Base-by-base conservation (phyloP, 2,329 filamentous ascomycete genomes). In the Talaromyces verruculosus region DNA sequence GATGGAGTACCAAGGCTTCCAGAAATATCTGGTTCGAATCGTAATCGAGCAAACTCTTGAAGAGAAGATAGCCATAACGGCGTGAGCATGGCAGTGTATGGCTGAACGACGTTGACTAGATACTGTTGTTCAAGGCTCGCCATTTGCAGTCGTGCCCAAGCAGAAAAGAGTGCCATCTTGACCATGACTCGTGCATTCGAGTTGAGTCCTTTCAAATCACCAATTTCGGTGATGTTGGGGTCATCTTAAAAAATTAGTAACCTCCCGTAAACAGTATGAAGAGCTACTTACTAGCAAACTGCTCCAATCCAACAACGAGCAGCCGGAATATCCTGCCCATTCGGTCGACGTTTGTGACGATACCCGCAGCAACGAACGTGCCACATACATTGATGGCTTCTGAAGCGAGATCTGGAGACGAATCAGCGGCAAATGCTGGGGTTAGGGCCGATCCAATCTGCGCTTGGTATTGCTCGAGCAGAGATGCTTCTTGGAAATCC, bases 111-210 rank as follows among this genome's bases (percentile, higher is more conserved):
- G 69, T 95, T 89, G 19, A 91, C 86, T 17, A 99, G 84, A 74
- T 99, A 98, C 61, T 88, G 88, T 71, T 98, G 94, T 74, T 98
- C 94, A 4, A 88, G 88, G 78, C 94, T 98, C 30, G 95, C 93
- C 68, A 99, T 93, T 78, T 99, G 95, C 37, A 99, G 84, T 75
- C 97, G 92, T 3, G 95, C 96, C 95, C 95, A 99, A 0, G 94
- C 95, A 1, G 94, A 95, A 77, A 97, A 96, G 1, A 99, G 90
- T 0, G 95, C 90, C 87, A 98, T 95, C 78, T 96, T 97, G 64
- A 99, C 92, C 95, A 99, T 99, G 59, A 97, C 92, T 74, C 96
- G 91, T 0, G 95, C 94, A 76, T 99, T 99, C 1, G 94, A 93
- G 75, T 93, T 97, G 19, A 99, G 86, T 0, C 92, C 92, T 78